These are phyloP conservation scores for Ammopiptanthus mongolicus DNA, from an alignment of 306 rosid species.

Conservation along the genomic window DNA sequence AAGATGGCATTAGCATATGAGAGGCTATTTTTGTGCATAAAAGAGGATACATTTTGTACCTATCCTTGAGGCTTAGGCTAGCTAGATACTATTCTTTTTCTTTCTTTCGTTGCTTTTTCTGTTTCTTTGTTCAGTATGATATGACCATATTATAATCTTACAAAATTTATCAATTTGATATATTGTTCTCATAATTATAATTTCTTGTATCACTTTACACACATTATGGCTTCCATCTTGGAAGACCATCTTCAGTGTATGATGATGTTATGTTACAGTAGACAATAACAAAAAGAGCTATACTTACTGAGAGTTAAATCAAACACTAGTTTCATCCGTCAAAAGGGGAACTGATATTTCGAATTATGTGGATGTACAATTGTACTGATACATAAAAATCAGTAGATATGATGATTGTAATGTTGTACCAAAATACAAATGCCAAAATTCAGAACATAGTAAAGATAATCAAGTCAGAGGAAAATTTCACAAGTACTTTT, in stretches of 20 bases:
- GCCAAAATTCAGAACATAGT: not conserved
- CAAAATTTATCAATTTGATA: not conserved
- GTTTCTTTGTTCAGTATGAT: constrained; percentile 5
- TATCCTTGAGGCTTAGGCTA: constrained; percentile 42
- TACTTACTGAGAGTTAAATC: not conserved
- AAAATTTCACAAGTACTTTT: not conserved
- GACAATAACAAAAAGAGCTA: not conserved
- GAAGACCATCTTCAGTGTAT: not conserved
- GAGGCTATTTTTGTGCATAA: constrained; percentile 79
- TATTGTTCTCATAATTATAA: not conserved
- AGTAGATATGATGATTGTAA: not conserved
- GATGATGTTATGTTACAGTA: not conserved
- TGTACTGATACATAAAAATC: not conserved
- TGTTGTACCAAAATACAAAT: not conserved
- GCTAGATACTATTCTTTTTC: not conserved
- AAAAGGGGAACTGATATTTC: not conserved
- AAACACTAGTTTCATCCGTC: not conserved
- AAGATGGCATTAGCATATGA: constrained; percentile 94
- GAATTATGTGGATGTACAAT: not conserved
- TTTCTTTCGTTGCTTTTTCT: not conserved
- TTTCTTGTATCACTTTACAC: not conserved
- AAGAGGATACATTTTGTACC: constrained; percentile 55
- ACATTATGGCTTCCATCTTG: not conserved
- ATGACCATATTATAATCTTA: not conserved
- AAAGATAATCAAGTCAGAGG: not conserved